Evolutionary conservation across 1,284 basidiomycete genomes (phyloP), one percentile per base, ranked within the genome.

Genomic region (Heimioporus punctisporus): DNA sequence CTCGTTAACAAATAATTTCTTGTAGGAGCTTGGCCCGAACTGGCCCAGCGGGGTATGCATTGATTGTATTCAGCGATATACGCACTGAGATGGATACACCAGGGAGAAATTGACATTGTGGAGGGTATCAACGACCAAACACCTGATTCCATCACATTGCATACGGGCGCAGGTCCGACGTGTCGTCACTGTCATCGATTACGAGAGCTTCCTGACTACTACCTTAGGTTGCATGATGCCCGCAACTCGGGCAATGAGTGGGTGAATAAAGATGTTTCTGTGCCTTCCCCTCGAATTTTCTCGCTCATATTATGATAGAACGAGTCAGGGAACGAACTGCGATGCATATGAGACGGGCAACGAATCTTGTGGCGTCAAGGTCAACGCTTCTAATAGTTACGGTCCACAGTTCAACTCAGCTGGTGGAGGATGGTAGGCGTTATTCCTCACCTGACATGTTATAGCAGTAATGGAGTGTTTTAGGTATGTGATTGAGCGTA

Each of bases 31-130:
- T 6, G 68, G 64, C 9, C 1, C n/a, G 6, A 41, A 66, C 40
- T 66, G 68, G 64, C 64, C 64, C 1, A 42, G 67, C 4, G 56
- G 61, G 48, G 66, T 60, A 48, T 17, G n/a, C 19, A 5, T 44
- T 4, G 3, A 14, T 30, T 12, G 1, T 6, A 14, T 28, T 34
- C 7, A n/a, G n/a, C n/a, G 4, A 27, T 2, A 21, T 14, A 30
- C 15, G 10, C 14, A 14, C 45, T 51, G 14, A 57, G 14, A 49
- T 21, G 28, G 23, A 27, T 23, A 7, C 12, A 4, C 46, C 10
- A 70, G 68, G 65, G 84, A 8, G 84, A 90, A 68, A 75, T 88
- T 31, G 88, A 90, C 66, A 86, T 90, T 48, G 53, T 90, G 27
- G 88, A 90, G 68, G 86, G 82, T 19, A 78, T 89, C 40, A 88